Percentiles rank a stretch among this genome's conserved stretches.
These are phyloP conservation scores for Excoecaria cochinchinensis DNA, from an alignment of 345 rosid genomes.

Conservation along the genomic window DNA sequence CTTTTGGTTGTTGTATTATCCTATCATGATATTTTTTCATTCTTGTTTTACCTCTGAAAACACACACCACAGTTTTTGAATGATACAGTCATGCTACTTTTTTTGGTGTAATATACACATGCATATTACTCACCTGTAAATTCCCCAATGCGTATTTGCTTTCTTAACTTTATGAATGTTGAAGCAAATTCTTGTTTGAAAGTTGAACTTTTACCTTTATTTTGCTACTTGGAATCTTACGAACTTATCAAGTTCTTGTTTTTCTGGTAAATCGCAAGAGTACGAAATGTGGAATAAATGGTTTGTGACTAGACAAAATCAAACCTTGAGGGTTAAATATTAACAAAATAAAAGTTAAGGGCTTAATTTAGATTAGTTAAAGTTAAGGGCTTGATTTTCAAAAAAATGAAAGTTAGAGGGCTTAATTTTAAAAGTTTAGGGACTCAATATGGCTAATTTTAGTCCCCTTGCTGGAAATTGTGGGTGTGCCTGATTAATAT, in stretches of 20 bases:
- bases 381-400: no score
- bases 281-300: background rate
- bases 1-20: conserved; percentile 24
- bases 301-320: background rate
- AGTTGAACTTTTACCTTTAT: background rate
- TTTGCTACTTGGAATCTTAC: background rate
- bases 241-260: background rate
- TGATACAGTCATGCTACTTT: conserved; percentile 19
- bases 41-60: conserved; percentile 26
- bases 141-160: conserved; percentile 13
- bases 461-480: no score
- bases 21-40: conserved; percentile 28
- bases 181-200: background rate
- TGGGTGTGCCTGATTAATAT: no score
- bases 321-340: no score
- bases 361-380: no score
- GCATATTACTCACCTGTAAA: conserved; percentile 34
- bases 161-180: background rate
- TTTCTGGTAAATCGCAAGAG: background rate
- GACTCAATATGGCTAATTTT: no score
- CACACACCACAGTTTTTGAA: conserved; percentile 21
- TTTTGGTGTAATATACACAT: conserved; percentile 24
- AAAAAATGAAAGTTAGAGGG: no score
- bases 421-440: no score
- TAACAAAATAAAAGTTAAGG: no score